Evolutionary conservation across 768 basidiomycete species (phyloP).

Genomic region (Lactarius deliciosus): DNA sequence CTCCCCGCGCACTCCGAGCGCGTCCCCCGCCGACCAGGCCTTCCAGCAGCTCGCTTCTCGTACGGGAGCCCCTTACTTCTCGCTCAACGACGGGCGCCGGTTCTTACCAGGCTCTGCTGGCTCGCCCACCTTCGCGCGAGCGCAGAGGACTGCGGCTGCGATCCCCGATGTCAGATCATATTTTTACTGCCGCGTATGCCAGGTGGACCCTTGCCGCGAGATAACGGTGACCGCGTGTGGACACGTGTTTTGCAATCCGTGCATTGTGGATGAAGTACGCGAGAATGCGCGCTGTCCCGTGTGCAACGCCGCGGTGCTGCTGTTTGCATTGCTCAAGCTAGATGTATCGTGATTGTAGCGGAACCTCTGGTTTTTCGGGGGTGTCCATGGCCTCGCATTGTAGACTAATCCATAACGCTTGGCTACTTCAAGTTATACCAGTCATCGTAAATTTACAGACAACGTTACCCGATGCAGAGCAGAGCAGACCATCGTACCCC

Average conservation of each 20-base stretch:
- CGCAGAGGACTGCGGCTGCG: slow-evolving; percentile 8
- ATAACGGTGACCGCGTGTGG: slow-evolving; percentile 28
- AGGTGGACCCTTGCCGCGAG: slow-evolving; percentile 25
- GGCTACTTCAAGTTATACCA: neutral
- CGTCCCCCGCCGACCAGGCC: slow-evolving; percentile 22
- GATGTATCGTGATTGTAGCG: slow-evolving; percentile 13
- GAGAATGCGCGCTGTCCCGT: slow-evolving; percentile 29
- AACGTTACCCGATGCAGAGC: neutral
- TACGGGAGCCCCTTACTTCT: neutral
- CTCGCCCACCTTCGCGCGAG: slow-evolving; percentile 17
- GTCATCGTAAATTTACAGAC: neutral
- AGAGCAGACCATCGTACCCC: neutral
- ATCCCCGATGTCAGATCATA: neutral
- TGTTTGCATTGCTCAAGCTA: slow-evolving; percentile 29
- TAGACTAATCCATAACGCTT: neutral
- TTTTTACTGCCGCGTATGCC: slow-evolving; percentile 29
- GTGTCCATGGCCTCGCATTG: neutral
- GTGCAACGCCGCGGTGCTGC: slow-evolving; percentile 25
- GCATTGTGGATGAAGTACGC: slow-evolving; percentile 28
- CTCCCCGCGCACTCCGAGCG: slow-evolving; percentile 27
- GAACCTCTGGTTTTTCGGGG: neutral
- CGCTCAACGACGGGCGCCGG: slow-evolving; percentile 5
- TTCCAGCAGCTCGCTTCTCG: neutral
- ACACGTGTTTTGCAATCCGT: slow-evolving; percentile 28
- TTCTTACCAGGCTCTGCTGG: slow-evolving; percentile 12